A percentile compares a stretch with the other conserved stretches of the same genome.
Conservation (phyloP, 176 grass and related monocot species). For the Tuctoria greenei region DNA sequence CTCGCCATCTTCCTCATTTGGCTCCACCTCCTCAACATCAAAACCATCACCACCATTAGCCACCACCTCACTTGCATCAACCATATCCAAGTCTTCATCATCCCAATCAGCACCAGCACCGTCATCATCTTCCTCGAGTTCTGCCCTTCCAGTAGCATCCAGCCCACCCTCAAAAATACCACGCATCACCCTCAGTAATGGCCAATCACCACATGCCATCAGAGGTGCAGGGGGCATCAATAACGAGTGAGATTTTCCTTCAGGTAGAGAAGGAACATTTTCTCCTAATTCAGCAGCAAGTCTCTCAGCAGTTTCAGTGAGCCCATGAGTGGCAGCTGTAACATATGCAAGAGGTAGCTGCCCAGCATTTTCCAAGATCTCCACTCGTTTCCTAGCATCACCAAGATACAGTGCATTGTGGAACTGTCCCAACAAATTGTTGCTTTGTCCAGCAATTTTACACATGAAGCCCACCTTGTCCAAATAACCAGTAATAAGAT, state of each 20-base stretch:
- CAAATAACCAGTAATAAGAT: conserved; percentile 91
- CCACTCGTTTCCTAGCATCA: conserved; percentile 78
- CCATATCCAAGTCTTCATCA: conserved; percentile 87
- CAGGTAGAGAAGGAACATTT: conserved; percentile 72
- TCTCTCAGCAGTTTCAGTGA: conserved; percentile 72
- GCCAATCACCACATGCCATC: conserved; percentile 75
- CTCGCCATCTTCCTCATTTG: conserved; percentile 68
- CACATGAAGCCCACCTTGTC: conserved; percentile 92
- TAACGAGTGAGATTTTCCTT: conserved; percentile 66
- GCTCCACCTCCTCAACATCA: conserved; percentile 62
- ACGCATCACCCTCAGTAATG: conserved; percentile 87
- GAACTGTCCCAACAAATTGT: conserved; percentile 96
- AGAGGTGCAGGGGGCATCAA: conserved; percentile 75
- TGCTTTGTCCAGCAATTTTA: conserved; percentile 88
- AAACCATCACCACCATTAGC: conserved; percentile 61
- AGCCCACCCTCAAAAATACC: conserved; percentile 90
- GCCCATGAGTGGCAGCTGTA: conserved; percentile 85
- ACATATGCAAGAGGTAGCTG: conserved; percentile 93
- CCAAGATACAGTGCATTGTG: conserved; percentile 98
- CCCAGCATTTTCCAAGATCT: conserved; percentile 85
- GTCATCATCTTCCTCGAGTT: conserved; percentile 73
- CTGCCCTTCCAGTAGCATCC: conserved; percentile 66
- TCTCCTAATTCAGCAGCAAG: conserved; percentile 85
- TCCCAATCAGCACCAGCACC: conserved; percentile 83
- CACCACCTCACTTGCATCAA: conserved; percentile 67